Evolutionary conservation across 2,329 filamentous ascomycete species (phyloP).

Genomic region (Penicillium crustosum): DNA sequence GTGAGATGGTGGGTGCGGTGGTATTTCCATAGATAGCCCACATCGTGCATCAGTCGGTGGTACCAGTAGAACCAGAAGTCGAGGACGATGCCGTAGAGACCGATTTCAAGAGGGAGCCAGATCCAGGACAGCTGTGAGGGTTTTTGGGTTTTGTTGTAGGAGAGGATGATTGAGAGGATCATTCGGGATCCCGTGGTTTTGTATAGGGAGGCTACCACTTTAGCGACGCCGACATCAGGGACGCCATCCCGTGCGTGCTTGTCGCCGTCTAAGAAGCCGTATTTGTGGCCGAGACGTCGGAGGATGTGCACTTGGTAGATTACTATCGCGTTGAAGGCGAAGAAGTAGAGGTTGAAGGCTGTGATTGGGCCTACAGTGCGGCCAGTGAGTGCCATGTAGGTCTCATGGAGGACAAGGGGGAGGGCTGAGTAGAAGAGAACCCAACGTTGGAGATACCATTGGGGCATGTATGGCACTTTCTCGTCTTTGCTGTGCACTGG

Average conservation of each 20-base stretch:
- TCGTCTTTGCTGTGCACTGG: slow-evolving; percentile 47
- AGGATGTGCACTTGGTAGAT: slow-evolving; percentile 38
- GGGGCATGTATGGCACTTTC: slow-evolving; percentile 41
- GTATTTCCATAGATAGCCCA: slow-evolving; percentile 44
- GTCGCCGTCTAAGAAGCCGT: slow-evolving; percentile 26
- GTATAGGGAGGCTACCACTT: slow-evolving; percentile 36
- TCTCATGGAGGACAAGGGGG: slow-evolving; percentile 43
- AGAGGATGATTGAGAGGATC: slow-evolving; percentile 34
- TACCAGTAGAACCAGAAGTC: slow-evolving; percentile 31
- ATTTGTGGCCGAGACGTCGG: slow-evolving; percentile 21
- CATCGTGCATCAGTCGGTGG: slow-evolving; percentile 44
- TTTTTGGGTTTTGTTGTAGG: slow-evolving; percentile 27
- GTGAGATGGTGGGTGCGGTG: slow-evolving; percentile 50
- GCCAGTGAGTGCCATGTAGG: slow-evolving; percentile 32
- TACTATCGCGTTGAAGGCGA: slow-evolving; percentile 42
- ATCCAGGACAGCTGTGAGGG: slow-evolving; percentile 32
- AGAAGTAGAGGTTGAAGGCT: slow-evolving; percentile 42
- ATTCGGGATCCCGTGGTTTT: slow-evolving; percentile 37
- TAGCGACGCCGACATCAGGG: slow-evolving; percentile 41
- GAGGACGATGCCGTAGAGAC: slow-evolving; percentile 25
- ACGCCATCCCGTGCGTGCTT: slow-evolving; percentile 39
- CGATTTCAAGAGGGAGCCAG: slow-evolving; percentile 40
- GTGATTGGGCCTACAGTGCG: slow-evolving; percentile 32
- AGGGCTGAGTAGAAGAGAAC: slow-evolving; percentile 42
- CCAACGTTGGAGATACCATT: slow-evolving; percentile 42